These are phyloP conservation scores for Solanum chaucha DNA, from an alignment of 257 asterid species.

Conservation along the genomic window DNA sequence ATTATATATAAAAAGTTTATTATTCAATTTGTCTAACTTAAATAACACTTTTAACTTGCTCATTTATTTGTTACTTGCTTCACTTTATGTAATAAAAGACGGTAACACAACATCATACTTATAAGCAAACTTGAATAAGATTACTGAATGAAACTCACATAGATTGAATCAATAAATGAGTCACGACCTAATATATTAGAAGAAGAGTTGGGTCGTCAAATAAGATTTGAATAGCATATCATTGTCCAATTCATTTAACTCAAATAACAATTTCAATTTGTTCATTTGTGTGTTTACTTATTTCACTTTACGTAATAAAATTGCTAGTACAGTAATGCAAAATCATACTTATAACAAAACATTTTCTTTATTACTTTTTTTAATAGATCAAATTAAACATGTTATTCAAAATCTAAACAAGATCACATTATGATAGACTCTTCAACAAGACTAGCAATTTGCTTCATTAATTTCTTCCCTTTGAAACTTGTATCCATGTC, in stretches of 20 bases:
- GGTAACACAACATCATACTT: too few relatives aligned
- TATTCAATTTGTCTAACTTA: background rate
- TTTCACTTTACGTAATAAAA: background rate
- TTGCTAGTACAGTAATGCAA: background rate
- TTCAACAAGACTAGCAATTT: slow-evolving; percentile 18
- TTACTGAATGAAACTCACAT: background rate
- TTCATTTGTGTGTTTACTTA: background rate
- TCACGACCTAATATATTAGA: background rate
- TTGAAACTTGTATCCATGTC: slow-evolving; percentile 31
- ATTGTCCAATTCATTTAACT: background rate
- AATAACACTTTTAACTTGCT: background rate
- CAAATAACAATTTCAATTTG: background rate
- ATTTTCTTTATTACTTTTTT: background rate
- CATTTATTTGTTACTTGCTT: background rate
- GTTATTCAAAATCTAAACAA: background rate
- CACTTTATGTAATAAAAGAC: background rate
- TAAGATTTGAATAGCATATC: background rate
- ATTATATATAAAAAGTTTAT: too few relatives aligned
- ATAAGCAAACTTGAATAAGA: too few relatives aligned
- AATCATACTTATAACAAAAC: too few relatives aligned
- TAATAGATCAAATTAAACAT: background rate
- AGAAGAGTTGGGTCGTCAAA: background rate
- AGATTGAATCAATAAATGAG: background rate
- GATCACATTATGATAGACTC: background rate
- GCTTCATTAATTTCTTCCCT: slow-evolving; percentile 5